Percentiles rank a stretch among this genome's conserved stretches.
phyloP scores from a whole-genome alignment of 441 rosid genomes.

The Gossypium aridum region DNA sequence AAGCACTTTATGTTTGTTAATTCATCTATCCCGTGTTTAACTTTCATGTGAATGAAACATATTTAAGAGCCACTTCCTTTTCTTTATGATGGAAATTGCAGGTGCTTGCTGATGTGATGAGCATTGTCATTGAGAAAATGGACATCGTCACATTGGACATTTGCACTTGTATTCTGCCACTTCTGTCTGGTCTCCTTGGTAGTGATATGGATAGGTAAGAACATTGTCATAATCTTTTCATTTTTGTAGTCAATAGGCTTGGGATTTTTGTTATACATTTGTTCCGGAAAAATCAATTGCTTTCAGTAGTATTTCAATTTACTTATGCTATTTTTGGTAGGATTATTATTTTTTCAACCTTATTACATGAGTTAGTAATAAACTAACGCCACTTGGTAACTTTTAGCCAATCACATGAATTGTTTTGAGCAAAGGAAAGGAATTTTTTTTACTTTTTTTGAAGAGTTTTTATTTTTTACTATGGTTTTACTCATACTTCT shows the following conservation, averaged over 20 bases:
- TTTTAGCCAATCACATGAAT: no score
- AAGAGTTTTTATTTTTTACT: no score
- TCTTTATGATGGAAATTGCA: conserved; percentile 32
- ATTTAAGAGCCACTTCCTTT: background rate
- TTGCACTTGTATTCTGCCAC: conserved; percentile 84
- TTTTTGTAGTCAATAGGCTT: background rate
- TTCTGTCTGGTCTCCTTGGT: conserved; percentile 61
- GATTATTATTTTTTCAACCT: no score
- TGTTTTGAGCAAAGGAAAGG: no score
- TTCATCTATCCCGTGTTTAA: conserved; percentile 7
- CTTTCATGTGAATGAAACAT: background rate
- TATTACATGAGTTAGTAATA: no score
- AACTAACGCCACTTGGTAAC: no score
- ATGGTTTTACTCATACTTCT: no score
- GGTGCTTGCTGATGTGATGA: conserved; percentile 85
- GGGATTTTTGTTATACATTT: background rate
- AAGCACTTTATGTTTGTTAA: conserved; percentile 23
- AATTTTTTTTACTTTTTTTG: no score
- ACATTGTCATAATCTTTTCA: background rate
- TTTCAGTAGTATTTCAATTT: background rate
- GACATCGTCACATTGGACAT: conserved; percentile 74
- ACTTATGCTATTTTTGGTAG: background rate
- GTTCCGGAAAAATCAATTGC: background rate
- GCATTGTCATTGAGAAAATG: conserved; percentile 53
- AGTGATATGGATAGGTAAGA: conserved; percentile 80